phyloP scores from a whole-genome alignment of 2,329 filamentous ascomycete genomes.

The Cytospora leucostoma region DNA sequence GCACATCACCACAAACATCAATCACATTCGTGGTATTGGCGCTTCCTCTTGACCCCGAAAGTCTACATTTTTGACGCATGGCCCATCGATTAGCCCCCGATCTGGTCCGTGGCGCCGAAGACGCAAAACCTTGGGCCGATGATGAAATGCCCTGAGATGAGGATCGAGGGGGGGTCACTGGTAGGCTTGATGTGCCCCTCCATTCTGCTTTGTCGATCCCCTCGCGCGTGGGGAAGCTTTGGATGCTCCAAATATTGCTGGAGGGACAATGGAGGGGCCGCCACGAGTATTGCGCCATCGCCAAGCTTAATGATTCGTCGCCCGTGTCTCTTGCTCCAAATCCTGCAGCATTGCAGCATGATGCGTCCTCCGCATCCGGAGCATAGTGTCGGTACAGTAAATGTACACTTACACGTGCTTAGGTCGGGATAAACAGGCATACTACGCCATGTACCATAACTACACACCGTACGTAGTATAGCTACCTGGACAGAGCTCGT shows the following conservation, averaged over 20 bases:
- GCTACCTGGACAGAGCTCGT: too few relatives aligned
- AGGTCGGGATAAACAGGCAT: not conserved
- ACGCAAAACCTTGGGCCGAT: constrained; percentile 21
- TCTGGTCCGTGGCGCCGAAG: constrained; percentile 14
- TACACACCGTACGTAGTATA: too few relatives aligned
- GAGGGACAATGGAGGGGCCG: constrained; percentile 19
- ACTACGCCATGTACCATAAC: too few relatives aligned
- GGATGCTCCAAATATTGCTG: not conserved
- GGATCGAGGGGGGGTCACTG: not conserved
- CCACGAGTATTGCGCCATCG: constrained; percentile 24
- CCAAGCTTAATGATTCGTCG: constrained; percentile 24
- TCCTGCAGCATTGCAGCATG: constrained; percentile 1
- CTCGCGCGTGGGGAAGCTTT: constrained; percentile 5
- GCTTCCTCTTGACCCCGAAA: too few relatives aligned
- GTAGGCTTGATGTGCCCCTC: not conserved
- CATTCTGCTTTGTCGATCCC: constrained; percentile 1
- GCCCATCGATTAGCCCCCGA: too few relatives aligned
- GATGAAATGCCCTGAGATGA: constrained; percentile 15
- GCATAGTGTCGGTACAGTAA: not conserved
- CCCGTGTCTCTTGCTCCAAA: not conserved
- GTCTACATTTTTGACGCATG: too few relatives aligned
- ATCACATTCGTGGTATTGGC: too few relatives aligned
- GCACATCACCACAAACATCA: too few relatives aligned
- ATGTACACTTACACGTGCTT: too few relatives aligned
- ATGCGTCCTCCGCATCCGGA: constrained; percentile 14